These are phyloP conservation scores for Clitopilus passeckerianus DNA, from an alignment of 768 basidiomycete species.

Conservation along the genomic window DNA sequence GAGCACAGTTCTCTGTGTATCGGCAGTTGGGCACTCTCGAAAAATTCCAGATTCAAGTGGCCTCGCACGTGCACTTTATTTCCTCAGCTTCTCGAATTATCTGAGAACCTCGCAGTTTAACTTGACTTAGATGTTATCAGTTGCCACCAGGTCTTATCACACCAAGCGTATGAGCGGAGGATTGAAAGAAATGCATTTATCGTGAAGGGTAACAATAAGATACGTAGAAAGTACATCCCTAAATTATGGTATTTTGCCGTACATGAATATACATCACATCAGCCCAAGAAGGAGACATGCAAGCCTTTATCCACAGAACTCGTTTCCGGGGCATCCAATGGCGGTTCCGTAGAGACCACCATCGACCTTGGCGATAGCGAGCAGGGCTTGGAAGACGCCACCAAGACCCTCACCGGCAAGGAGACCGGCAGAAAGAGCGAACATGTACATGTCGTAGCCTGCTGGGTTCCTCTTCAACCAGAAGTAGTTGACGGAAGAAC, in stretches of 20 bases:
- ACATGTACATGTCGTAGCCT: conserved; percentile 54
- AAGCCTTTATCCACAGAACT: conserved; percentile 43
- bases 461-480: conserved; percentile 42
- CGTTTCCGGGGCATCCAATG: conserved; percentile 48
- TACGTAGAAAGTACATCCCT: neutral
- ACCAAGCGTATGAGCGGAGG: neutral
- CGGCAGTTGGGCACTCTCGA: no score
- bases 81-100: no score
- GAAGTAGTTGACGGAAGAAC: conserved; percentile 40
- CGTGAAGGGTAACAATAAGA: neutral
- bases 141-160: neutral
- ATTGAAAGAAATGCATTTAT: neutral
- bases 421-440: conserved; percentile 47
- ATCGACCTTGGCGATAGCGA: conserved; percentile 47
- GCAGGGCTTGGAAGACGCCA: conserved; percentile 54
- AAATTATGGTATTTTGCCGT: neutral
- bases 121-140: no score
- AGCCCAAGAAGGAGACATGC: neutral
- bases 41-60: no score
- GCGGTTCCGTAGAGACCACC: conserved; percentile 43
- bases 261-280: neutral
- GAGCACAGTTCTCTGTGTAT: no score
- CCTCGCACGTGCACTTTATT: no score
- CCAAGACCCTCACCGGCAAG: conserved; percentile 59
- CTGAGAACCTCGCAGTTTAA: no score